Evolutionary conservation across 164 flowering plant species (phyloP).

Genomic region (Vitis rupestris): DNA sequence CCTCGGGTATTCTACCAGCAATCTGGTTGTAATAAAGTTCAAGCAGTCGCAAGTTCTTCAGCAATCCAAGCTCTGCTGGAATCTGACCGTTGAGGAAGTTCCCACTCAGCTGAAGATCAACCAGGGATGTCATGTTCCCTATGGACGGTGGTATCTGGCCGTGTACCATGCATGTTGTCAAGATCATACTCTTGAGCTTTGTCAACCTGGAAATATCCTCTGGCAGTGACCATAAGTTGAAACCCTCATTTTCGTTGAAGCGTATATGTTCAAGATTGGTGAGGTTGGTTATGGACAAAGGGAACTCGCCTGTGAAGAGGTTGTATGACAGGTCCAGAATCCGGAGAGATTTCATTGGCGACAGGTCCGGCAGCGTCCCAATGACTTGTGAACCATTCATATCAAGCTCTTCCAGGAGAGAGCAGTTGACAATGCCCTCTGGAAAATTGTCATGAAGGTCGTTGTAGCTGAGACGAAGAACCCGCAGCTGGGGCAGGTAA

Average conservation of each 20-base stretch:
- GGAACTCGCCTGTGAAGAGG: slow-evolving; percentile 66
- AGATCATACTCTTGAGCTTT: slow-evolving; percentile 50
- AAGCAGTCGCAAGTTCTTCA: slow-evolving; percentile 56
- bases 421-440: slow-evolving; percentile 51
- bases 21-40: slow-evolving; percentile 84
- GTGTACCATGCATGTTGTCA: slow-evolving; percentile 53
- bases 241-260: slow-evolving; percentile 54
- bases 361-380: slow-evolving; percentile 63
- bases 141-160: slow-evolving; percentile 70
- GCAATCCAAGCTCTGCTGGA: slow-evolving; percentile 61
- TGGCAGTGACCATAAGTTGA: slow-evolving; percentile 65
- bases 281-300: slow-evolving; percentile 64
- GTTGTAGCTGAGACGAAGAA: slow-evolving; percentile 52
- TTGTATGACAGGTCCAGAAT: slow-evolving; percentile 70
- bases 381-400: slow-evolving; percentile 34
- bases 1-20: slow-evolving; percentile 67
- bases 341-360: slow-evolving; percentile 46
- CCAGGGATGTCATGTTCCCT: slow-evolving; percentile 77
- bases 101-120: slow-evolving; percentile 74
- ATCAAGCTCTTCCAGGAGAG: slow-evolving; percentile 66
- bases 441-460: slow-evolving; percentile 54
- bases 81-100: slow-evolving; percentile 62
- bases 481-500: slow-evolving; percentile 56
- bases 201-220: slow-evolving; percentile 42
- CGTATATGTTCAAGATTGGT: slow-evolving; percentile 61